Conservation (phyloP, 805 yeast species). For the Wickerhamiella azyma region DNA sequence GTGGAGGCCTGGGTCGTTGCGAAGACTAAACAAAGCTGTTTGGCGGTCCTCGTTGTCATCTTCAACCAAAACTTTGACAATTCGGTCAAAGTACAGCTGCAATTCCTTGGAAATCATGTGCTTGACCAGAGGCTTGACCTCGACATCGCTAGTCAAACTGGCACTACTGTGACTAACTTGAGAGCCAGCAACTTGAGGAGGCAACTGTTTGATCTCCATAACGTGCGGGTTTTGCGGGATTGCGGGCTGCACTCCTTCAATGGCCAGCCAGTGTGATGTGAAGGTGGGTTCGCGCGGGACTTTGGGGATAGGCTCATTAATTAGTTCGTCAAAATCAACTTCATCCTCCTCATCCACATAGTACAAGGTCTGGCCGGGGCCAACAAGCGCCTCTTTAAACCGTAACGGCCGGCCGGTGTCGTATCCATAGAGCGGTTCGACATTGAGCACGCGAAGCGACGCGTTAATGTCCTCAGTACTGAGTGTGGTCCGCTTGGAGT, state of each 20-base stretch:
- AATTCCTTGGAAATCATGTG: constrained; percentile 91
- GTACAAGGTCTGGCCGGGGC: constrained; percentile 86
- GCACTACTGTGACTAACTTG: constrained; percentile 48
- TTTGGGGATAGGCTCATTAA: constrained; percentile 87
- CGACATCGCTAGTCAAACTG: constrained; percentile 36
- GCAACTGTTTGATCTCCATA: constrained; percentile 60
- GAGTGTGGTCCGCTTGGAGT: constrained; percentile 69
- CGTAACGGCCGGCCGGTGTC: constrained; percentile 42
- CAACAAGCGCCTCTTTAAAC: constrained; percentile 79
- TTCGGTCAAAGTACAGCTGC: constrained; percentile 84
- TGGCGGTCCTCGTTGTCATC: constrained; percentile 35
- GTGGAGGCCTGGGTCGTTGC: constrained; percentile 90
- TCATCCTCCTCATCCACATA: constrained; percentile 83
- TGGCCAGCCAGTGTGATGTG: constrained; percentile 90
- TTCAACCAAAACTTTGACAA: constrained; percentile 60
- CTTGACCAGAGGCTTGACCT: constrained; percentile 79
- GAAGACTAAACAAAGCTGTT: constrained; percentile 74
- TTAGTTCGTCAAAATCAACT: constrained; percentile 82
- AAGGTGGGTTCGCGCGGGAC: constrained; percentile 87
- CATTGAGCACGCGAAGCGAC: constrained; percentile 72
- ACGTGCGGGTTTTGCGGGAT: constrained; percentile 86
- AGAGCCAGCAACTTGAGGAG: constrained; percentile 75
- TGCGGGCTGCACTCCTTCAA: constrained; percentile 96
- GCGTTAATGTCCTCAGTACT: constrained; percentile 70
- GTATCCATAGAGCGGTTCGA: constrained; percentile 55